Evolutionary conservation across 352 stramenopile genomes (phyloP).

Genomic region (Pythium phragmiticola): DNA sequence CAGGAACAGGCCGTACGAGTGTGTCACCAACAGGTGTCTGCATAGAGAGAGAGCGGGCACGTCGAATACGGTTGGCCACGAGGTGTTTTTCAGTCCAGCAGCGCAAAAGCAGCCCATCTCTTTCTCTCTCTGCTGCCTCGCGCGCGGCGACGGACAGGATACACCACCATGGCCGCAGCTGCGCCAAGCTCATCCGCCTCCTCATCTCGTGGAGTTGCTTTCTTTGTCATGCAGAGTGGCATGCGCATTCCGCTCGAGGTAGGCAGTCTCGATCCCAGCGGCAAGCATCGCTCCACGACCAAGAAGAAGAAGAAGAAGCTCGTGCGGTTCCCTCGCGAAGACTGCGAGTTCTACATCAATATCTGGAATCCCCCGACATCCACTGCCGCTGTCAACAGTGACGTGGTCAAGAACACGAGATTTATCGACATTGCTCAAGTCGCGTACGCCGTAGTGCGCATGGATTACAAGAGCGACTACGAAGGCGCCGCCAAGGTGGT

Average conservation of each 20-base stretch:
- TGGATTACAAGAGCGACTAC: slow-evolving; percentile 75
- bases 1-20: background rate
- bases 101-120: background rate
- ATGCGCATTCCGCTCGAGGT: slow-evolving; percentile 60
- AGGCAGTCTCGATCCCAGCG: slow-evolving; percentile 37
- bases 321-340: slow-evolving; percentile 40
- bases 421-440: slow-evolving; percentile 79
- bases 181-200: background rate
- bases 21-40: background rate
- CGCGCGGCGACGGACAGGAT: background rate
- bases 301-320: slow-evolving; percentile 43
- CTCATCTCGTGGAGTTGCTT: background rate
- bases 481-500: slow-evolving; percentile 15
- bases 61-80: slow-evolving; percentile 6
- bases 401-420: slow-evolving; percentile 28
- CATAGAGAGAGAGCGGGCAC: slow-evolving; percentile 5
- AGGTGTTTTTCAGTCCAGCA: background rate
- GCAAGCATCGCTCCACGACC: slow-evolving; percentile 17
- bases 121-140: background rate
- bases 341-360: slow-evolving; percentile 83
- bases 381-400: slow-evolving; percentile 19
- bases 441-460: slow-evolving; percentile 62
- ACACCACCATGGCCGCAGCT: slow-evolving; percentile 20
- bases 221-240: slow-evolving; percentile 15
- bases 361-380: slow-evolving; percentile 44